Percentiles rank a stretch among this genome's conserved stretches.
These are phyloP conservation scores for Thalassiosira delicatula DNA, from an alignment of 352 stramenopile species.

Conservation along the genomic window DNA sequence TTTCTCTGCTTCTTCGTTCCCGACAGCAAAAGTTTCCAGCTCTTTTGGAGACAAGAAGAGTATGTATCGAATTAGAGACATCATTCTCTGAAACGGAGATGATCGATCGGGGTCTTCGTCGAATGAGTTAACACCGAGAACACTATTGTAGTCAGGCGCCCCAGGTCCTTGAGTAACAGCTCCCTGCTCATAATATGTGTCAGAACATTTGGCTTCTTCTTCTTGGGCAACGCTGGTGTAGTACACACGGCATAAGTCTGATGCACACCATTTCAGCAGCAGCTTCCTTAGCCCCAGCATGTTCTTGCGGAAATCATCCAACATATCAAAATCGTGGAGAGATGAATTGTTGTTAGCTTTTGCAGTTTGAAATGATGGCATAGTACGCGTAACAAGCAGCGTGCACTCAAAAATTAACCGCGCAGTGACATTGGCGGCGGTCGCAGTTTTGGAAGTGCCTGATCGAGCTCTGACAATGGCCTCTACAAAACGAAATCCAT, in stretches of 20 bases:
- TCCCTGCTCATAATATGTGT: slow-evolving; percentile 36
- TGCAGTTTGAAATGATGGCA: slow-evolving; percentile 21
- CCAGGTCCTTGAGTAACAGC: slow-evolving; percentile 59
- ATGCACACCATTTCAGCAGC: slow-evolving; percentile 69
- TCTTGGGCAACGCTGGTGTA: slow-evolving; percentile 31
- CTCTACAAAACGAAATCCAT: slow-evolving; percentile 63
- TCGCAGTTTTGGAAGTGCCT: slow-evolving; percentile 15
- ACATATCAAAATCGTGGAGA: slow-evolving; percentile 12
- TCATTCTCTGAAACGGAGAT: slow-evolving; percentile 31
- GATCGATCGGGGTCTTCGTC: neutral
- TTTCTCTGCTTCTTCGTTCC: slow-evolving; percentile 23
- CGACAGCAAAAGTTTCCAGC: slow-evolving; percentile 37
- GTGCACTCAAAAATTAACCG: slow-evolving; percentile 44
- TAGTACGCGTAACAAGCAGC: slow-evolving; percentile 16
- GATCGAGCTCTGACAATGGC: slow-evolving; percentile 45
- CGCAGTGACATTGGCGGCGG: slow-evolving; percentile 11
- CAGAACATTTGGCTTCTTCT: slow-evolving; percentile 13
- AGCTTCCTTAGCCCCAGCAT: slow-evolving; percentile 61
- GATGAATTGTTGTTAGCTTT: neutral
- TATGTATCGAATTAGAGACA: slow-evolving; percentile 59
- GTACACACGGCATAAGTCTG: slow-evolving; percentile 54
- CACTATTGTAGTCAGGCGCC: slow-evolving; percentile 60
- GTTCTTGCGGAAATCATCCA: slow-evolving; percentile 35
- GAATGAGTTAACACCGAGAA: slow-evolving; percentile 49
- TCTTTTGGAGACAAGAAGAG: slow-evolving; percentile 68